Evolutionary conservation across 257 asterid species (phyloP), one percentile per base, ranked within the genome.

Genomic region (Primulina eburnea): DNA sequence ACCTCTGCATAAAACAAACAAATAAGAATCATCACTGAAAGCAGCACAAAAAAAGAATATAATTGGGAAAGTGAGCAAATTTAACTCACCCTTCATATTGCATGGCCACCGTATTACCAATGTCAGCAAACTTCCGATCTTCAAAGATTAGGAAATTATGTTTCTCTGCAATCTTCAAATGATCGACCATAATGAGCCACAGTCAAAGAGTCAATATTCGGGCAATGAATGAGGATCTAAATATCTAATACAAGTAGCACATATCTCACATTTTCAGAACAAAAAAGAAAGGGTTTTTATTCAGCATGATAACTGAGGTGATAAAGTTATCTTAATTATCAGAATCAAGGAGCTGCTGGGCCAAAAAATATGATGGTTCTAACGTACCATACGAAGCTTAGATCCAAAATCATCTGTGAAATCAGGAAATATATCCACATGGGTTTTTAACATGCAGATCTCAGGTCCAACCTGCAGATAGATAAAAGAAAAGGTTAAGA

Each of bases 31-130:
- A 57, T 81, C 73, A 66, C 18, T 47, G 17, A 72, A 72, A 76
- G 65, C 28, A 71, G 72, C 40, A 12, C 26, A 71, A 52, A 55
- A 50, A 52, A 21, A 71, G 32, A 18, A 9, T 2, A 30, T 14
- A 65, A 67, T 52, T 35, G 21, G 43, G 20, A 77, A 60, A 73
- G 55, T 60, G 73, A 68, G 70, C 58, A 71, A 72, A 34, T 21
- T 32, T 5, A 40, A 60, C 87, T 79, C 78, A 91, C 99, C 96
- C 88, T 80, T 82, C 99, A 76, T 92, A 92, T 82, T 94, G 99
- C 97, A 94, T 94, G 71, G 95, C 85, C 76, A 91, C 99, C 3
- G 97, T 94, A 85, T 91, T 94, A 66, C 99, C 99, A 82, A 94
- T 94, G 85, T 94, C 99, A 75, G 99, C 97, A 78, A 94, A 94